Base-by-base conservation (phyloP, 2,329 filamentous ascomycete species). In the Venturia carpophila region DNA sequence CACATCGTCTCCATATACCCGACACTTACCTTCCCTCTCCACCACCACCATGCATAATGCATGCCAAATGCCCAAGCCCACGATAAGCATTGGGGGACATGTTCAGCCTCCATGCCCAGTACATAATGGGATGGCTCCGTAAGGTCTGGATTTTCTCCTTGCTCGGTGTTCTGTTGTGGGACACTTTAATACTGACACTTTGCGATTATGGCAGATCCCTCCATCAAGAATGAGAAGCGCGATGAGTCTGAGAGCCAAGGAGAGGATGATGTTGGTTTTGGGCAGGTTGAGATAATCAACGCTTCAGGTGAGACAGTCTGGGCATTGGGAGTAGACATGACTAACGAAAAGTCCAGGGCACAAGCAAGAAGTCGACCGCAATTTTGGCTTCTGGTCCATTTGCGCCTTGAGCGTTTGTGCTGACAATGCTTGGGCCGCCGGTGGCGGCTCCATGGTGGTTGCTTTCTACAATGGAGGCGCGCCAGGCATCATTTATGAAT, bases 351-450 rank as follows among this genome's bases (percentile, higher is more conserved):
- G n/a, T n/a, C 5, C 6, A 45, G 81, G 81, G 0, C 80, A 83
- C 69, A 74, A 77, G 49, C 80, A 83, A 68, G 80, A 83, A 69
- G 72, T 83, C 1, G 77, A 82, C 52, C 75, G 80, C 1, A 78
- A 80, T 45, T 82, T 82, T 70, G 78, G 76, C 45, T 70, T 83
- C 3, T 69, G 78, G 68, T 77, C 74, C 39, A 77, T 82, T 49
- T 80, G 77, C 69, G 73, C 76, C 7, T 75, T 82, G 37, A 80
- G 78, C 7, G 75, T 76, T 1, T 55, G 49, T 24, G 79, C 77
- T 11, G 78, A 71, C 0, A 74, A 74, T 68, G 75, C 76, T 0
- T 80, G 78, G 78, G 75, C 75, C 9, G 78, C 78, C 6, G 66
- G 80, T 17, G 79, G 79, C 62, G 78, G 79, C 3, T 49, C 61